Evolutionary conservation across 805 yeast species (phyloP).

Genomic region (Candida sakaeoensis): DNA sequence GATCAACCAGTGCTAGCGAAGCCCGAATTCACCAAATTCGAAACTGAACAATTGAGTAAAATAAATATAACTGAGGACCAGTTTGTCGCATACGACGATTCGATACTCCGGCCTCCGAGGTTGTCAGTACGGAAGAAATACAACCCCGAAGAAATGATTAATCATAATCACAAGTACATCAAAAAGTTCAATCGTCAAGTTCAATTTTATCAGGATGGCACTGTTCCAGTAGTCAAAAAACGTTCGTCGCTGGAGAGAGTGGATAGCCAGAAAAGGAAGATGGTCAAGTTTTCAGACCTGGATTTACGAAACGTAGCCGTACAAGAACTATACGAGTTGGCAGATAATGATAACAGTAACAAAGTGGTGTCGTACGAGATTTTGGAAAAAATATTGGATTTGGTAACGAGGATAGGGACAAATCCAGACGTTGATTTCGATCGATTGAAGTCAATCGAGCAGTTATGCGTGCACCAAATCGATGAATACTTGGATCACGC

Average conservation of each 20-base stretch:
- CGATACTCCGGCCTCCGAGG: conserved; percentile 11
- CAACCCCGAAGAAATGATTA: conserved; percentile 13
- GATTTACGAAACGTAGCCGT: conserved; percentile 3
- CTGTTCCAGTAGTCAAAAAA: not conserved
- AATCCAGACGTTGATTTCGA: not conserved
- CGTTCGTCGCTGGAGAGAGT: not conserved
- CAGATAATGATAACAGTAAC: conserved; percentile 1
- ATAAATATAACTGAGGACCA: not conserved
- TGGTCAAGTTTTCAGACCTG: conserved; percentile 2
- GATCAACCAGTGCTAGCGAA: not conserved
- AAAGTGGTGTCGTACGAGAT: too few species aligned
- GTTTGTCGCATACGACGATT: not conserved
- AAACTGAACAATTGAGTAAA: not conserved
- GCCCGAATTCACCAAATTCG: not conserved
- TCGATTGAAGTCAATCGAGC: conserved; percentile 4
- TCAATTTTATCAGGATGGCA: not conserved
- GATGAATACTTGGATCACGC: not conserved
- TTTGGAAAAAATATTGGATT: conserved; percentile 5
- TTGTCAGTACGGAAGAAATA: conserved; percentile 22
- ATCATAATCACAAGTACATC: conserved; percentile 18
- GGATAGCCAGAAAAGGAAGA: conserved; percentile 1
- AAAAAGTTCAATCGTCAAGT: conserved; percentile 14
- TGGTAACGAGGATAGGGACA: not conserved
- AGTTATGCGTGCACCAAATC: conserved; percentile 5
- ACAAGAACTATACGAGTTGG: not conserved